Base-by-base conservation (phyloP, 2,329 filamentous ascomycete species). In the Exophiala sp. region DNA sequence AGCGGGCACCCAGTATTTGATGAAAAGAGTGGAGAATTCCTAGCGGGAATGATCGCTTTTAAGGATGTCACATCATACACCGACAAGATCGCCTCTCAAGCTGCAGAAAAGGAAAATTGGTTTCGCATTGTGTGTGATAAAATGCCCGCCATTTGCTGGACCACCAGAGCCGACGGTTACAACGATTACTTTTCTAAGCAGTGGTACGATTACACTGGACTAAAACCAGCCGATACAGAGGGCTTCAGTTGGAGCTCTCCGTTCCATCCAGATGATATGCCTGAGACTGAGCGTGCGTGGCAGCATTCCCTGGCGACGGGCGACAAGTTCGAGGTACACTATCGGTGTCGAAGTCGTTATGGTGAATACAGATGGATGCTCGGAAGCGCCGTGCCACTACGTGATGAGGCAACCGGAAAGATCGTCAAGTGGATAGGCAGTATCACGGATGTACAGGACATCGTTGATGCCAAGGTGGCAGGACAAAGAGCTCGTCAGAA, bases 371-470 rank as follows among this genome's bases (percentile, higher is more conserved):
- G 87, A 49, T 92, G 88, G 88, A 89, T 91, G 77, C 73, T 92
- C 2, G 87, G 85, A 9, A 78, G 87, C 40, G 88, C 87, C 1
- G 68, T 87, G 11, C 87, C 88, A 0, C 76, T 90, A 63, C 78
- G 77, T 36, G 83, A 89, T 55, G 79, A 78, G 57, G 79, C 85
- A 41, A 81, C 81, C 0, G 86, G 86, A 1, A 73, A 78, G 44
- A 89, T 91, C 45, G 77, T 88, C 54, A 89, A 88, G 65, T 91
- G 88, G 88, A 89, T 88, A 63, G 88, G 87, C 12, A 90, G 87
- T 1, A 90, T 85, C 63, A 91, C 88, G 10, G 88, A 92, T 59
- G 87, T 91, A 14, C 85, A 91, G 64, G 87, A 91, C 57, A 78
- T 84, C 40, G 85, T 91, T 2, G 78, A 87, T 64, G 80, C 85